Conservation (phyloP, 129 eudicot species). For the Chrysanthemum seticuspe region DNA sequence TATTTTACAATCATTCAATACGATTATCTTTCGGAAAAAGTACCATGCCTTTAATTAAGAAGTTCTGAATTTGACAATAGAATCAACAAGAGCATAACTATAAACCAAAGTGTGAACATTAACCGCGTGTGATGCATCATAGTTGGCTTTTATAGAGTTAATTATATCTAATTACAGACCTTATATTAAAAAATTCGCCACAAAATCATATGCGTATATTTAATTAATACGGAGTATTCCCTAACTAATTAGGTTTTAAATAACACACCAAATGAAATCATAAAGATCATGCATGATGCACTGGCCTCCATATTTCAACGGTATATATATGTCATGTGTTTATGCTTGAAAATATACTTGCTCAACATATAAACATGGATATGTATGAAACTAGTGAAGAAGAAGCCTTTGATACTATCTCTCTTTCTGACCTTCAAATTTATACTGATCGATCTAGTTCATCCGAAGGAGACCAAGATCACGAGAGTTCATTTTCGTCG, state of each 20-base stretch:
- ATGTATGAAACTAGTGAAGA: slow-evolving; percentile 25
- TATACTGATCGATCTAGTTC: slow-evolving; percentile 32
- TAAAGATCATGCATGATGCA: slow-evolving; percentile 4
- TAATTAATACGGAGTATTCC: background rate
- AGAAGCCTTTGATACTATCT: background rate
- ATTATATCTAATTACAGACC: background rate
- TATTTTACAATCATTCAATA: too few species aligned
- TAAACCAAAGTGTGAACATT: too few species aligned
- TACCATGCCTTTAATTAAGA: too few species aligned
- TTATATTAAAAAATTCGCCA: background rate
- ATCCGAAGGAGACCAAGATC: background rate
- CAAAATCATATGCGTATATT: background rate
- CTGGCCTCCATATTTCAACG: background rate
- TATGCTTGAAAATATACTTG: background rate
- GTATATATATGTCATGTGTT: slow-evolving; percentile 8
- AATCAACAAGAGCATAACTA: too few species aligned
- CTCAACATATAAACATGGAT: slow-evolving; percentile 17
- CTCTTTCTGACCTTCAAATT: slow-evolving; percentile 38
- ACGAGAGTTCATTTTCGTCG: too few species aligned
- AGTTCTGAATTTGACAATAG: too few species aligned
- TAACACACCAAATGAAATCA: background rate
- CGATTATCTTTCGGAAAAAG: too few species aligned
- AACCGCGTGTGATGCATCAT: background rate
- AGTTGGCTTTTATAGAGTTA: too few species aligned
- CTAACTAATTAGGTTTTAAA: background rate